phyloP scores from a whole-genome alignment of 2,329 filamentous ascomycete genomes.

The Penicillium sp. region DNA sequence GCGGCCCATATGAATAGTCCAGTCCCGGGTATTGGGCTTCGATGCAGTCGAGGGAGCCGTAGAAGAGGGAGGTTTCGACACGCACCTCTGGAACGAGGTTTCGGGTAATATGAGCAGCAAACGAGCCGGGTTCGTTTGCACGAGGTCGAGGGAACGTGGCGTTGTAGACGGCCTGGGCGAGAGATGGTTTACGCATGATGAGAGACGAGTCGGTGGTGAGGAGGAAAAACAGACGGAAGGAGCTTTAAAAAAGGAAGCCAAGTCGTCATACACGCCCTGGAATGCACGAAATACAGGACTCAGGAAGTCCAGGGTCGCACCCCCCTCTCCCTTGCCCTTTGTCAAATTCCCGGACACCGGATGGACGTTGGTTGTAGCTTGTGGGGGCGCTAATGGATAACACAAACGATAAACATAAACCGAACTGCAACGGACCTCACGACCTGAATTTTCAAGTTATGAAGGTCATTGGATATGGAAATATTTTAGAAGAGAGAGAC shows the following conservation, averaged over 20 bases:
- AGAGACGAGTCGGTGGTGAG: slow-evolving; percentile 6
- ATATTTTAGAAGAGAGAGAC: neutral
- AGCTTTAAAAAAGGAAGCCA: slow-evolving; percentile 1
- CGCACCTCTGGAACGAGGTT: slow-evolving; percentile 64
- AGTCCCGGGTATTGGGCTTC: slow-evolving; percentile 65
- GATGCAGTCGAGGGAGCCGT: slow-evolving; percentile 60
- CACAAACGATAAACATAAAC: neutral
- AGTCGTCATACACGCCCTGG: slow-evolving; percentile 4
- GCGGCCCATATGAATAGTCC: slow-evolving; percentile 60
- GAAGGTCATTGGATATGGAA: neutral
- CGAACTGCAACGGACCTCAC: neutral
- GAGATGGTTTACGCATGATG: slow-evolving; percentile 58
- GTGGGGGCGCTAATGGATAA: neutral
- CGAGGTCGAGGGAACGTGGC: slow-evolving; percentile 56
- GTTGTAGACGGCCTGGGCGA: slow-evolving; percentile 57
- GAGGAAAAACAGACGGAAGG: neutral
- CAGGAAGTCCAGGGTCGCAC: neutral
- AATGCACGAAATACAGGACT: slow-evolving; percentile 5
- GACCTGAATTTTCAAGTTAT: neutral
- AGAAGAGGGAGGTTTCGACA: slow-evolving; percentile 61
- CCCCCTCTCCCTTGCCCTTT: slow-evolving; percentile 13
- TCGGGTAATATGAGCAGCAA: slow-evolving; percentile 57
- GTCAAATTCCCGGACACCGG: slow-evolving; percentile 5
- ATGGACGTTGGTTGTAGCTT: neutral
- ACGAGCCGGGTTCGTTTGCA: slow-evolving; percentile 55